Evolutionary conservation across 257 asterid species (phyloP), one percentile per base, ranked within the genome.

Genomic region (Fraxinus americana): DNA sequence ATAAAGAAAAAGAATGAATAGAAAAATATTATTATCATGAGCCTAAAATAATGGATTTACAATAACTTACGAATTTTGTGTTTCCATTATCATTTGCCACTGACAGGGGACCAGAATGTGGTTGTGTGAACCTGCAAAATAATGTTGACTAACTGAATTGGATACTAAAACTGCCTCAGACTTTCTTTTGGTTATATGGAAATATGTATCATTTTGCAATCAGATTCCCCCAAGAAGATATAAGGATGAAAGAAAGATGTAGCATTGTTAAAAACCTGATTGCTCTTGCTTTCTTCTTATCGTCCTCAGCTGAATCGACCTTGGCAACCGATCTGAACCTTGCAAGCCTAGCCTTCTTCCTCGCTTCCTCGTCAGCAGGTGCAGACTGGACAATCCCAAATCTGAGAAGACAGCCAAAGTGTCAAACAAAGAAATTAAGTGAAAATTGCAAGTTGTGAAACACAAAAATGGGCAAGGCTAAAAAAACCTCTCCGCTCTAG

Each of bases 211-310:
- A 23, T 21, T 54, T 54, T 59, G 27, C 13, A 4, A n/a, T 7
- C 23, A 16, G 2, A 17, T 16, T 54, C 23, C 67, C 32, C 67
- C 29, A 59, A 57, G 16, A 59, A 59, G 29, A 59, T 21, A 16
- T 23, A 69, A 71, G 17, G 75, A 61, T 73, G 61, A 52, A 52
- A 39, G 25, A 19, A 70, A 27, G 65, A 75, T 11, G 41, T 7
- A 36, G 68, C 16, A 59, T 73, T 65, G 52, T 41, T 50, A 78
- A 52, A 48, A 76, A 96, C 98, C 99, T 96, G 81, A 90, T 79
- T 23, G 96, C 97, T 83, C 99, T 91, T 17, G 99, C 94, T 90
- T 96, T 96, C 92, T 84, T 96, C 85, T 96, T 96, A 41, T 96
- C 97, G 79, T 91, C 98, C 89, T 96, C 98, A 27, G 50, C 86